These are phyloP conservation scores for Pelargonium citronellum DNA, from an alignment of 441 rosid species.

Conservation along the genomic window DNA sequence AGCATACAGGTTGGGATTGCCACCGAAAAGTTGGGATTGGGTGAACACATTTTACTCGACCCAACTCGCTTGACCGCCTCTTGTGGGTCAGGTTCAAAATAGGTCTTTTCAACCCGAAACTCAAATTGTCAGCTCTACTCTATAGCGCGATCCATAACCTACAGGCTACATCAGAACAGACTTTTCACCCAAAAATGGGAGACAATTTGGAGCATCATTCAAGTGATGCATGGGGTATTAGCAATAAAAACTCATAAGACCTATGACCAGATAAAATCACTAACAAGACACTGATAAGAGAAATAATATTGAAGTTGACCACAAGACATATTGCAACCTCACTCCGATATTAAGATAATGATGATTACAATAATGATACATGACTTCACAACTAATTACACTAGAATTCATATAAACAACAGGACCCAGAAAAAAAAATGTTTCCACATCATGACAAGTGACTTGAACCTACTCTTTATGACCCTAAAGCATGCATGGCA, in stretches of 20 bases:
- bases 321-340: neutral
- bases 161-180: too few relatives aligned
- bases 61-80: too few relatives aligned
- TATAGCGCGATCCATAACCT: neutral
- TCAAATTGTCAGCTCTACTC: too few relatives aligned
- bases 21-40: too few relatives aligned
- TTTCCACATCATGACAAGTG: conserved; percentile 11
- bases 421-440: neutral
- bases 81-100: too few relatives aligned
- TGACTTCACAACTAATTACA: conserved; percentile 6
- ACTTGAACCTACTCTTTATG: neutral
- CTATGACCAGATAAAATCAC: conserved; percentile 1
- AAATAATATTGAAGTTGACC: conserved; percentile 11
- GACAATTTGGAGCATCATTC: neutral
- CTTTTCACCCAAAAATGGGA: too few relatives aligned
- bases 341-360: neutral
- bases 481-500: neutral
- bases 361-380: neutral
- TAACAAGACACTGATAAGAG: neutral
- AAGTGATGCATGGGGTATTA: neutral
- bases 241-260: neutral
- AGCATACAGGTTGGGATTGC: too few relatives aligned
- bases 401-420: neutral
- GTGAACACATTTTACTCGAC: too few relatives aligned
- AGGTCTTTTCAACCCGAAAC: too few relatives aligned